These are phyloP conservation scores for Fusarium burgessii DNA, from an alignment of 2,329 filamentous ascomycete species.

Conservation along the genomic window DNA sequence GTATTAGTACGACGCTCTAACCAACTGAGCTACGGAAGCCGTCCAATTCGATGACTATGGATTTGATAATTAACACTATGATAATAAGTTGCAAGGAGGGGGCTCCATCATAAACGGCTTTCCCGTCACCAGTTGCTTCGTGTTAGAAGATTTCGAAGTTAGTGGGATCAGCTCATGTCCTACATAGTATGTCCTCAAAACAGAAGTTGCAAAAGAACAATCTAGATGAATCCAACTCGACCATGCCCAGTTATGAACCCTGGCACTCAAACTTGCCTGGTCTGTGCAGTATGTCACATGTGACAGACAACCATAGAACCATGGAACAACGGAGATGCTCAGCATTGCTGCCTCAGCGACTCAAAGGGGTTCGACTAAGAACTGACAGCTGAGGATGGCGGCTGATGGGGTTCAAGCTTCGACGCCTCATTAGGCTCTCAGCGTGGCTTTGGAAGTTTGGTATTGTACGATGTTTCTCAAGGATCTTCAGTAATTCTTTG, in stretches of 20 bases:
- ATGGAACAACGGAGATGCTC: conserved; percentile 21
- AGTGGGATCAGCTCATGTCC: background rate
- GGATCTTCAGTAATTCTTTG: conserved; percentile 7
- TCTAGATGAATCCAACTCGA: conserved; percentile 8
- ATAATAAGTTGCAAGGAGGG: fast-evolving
- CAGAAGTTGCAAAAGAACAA: conserved; percentile 25
- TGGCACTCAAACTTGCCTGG: conserved; percentile 5
- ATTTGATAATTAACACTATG: fast-evolving
- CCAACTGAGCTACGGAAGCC: conserved; percentile 31
- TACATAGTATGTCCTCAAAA: background rate
- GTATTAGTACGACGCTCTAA: conserved; percentile 31
- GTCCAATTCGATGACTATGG: background rate
- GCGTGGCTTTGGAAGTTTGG: conserved; percentile 20
- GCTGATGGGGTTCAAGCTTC: conserved; percentile 23
- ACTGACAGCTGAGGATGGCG: conserved; percentile 24
- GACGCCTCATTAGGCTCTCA: conserved; percentile 36
- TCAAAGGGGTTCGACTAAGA: conserved; percentile 2
- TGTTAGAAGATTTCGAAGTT: background rate
- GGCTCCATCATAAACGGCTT: background rate
- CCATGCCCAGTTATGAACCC: conserved; percentile 16
- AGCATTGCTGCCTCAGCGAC: conserved; percentile 13
- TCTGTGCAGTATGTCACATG: conserved; percentile 39
- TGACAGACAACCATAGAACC: conserved; percentile 33
- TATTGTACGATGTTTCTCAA: conserved; percentile 7
- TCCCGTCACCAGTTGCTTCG: background rate